Percentiles rank a stretch among this genome's conserved stretches.
phyloP scores from a whole-genome alignment of 2,329 filamentous ascomycete genomes.

The Trichoderma sp. region DNA sequence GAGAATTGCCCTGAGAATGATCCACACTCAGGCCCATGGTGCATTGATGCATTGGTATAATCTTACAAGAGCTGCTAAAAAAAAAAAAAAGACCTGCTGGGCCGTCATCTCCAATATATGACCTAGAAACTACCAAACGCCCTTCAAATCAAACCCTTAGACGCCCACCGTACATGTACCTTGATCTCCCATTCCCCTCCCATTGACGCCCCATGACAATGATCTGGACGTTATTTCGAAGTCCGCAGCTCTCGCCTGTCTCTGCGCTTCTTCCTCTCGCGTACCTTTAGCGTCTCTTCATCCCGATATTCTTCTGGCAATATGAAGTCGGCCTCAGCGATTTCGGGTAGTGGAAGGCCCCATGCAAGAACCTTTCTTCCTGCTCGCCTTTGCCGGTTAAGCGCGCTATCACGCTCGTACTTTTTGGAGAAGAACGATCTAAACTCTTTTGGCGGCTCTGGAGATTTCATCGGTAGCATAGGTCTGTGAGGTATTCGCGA shows the following conservation, averaged over 20 bases:
- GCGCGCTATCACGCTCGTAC: slow-evolving; percentile 76
- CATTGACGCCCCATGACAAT: slow-evolving; percentile 12
- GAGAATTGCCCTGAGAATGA: background rate
- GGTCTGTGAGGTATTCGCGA: slow-evolving; percentile 38
- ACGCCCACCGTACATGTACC: slow-evolving; percentile 23
- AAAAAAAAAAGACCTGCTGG: background rate
- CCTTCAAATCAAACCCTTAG: slow-evolving; percentile 25
- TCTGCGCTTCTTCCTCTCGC: slow-evolving; percentile 65
- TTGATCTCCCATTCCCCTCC: slow-evolving; percentile 5
- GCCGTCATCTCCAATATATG: slow-evolving; percentile 10
- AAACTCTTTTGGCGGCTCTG: slow-evolving; percentile 63
- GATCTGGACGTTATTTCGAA: slow-evolving; percentile 33
- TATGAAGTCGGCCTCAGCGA: slow-evolving; percentile 71
- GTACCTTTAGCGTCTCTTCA: slow-evolving; percentile 59
- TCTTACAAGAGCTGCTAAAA: slow-evolving; percentile 15
- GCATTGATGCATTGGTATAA: slow-evolving; percentile 19
- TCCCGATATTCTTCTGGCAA: slow-evolving; percentile 69
- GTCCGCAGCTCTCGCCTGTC: slow-evolving; percentile 57
- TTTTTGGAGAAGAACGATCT: slow-evolving; percentile 85
- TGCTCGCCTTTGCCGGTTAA: slow-evolving; percentile 72
- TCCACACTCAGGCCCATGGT: background rate
- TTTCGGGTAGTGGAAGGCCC: slow-evolving; percentile 78
- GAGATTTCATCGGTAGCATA: slow-evolving; percentile 40
- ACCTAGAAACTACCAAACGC: slow-evolving; percentile 25
- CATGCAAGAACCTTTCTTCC: slow-evolving; percentile 76